These are phyloP conservation scores for Periconia digitata DNA, from an alignment of 2,329 filamentous ascomycete genomes.

Conservation along the genomic window DNA sequence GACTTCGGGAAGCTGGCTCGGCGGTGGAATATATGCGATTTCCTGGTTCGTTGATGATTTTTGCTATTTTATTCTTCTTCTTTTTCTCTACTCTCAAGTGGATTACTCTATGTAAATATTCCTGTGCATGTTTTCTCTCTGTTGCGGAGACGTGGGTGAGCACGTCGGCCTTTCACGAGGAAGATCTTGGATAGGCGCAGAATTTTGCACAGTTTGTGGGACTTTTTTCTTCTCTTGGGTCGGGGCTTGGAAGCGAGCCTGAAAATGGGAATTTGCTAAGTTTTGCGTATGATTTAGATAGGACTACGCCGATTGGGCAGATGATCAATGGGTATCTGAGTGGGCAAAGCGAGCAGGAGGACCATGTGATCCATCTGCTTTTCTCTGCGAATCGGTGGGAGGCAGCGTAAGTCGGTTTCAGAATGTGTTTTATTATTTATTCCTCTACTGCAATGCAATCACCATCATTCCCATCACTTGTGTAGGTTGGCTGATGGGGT, in stretches of 20 bases:
- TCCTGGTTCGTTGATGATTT: constrained; percentile 60
- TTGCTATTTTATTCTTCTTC: not conserved
- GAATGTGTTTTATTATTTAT: not conserved
- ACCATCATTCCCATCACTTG: not conserved
- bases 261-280: not conserved
- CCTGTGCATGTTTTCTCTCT: too few species aligned
- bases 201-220: too few species aligned
- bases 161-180: too few species aligned
- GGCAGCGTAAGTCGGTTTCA: constrained; percentile 42
- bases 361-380: constrained; percentile 86
- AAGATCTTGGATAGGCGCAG: too few species aligned
- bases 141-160: too few species aligned
- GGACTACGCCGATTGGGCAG: constrained; percentile 79
- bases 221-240: too few species aligned
- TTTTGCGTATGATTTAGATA: constrained; percentile 57
- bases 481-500: not conserved
- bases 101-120: too few species aligned
- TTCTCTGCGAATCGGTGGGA: constrained; percentile 95
- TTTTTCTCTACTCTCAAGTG: too few species aligned
- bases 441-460: not conserved
- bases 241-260: too few species aligned
- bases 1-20: constrained; percentile 52
- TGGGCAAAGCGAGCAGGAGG: constrained; percentile 71
- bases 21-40: constrained; percentile 64
- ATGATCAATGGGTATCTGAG: constrained; percentile 85